These are phyloP conservation scores for Mucor plumbeus DNA, from an alignment of 371 early-diverging fungal species.

Conservation along the genomic window DNA sequence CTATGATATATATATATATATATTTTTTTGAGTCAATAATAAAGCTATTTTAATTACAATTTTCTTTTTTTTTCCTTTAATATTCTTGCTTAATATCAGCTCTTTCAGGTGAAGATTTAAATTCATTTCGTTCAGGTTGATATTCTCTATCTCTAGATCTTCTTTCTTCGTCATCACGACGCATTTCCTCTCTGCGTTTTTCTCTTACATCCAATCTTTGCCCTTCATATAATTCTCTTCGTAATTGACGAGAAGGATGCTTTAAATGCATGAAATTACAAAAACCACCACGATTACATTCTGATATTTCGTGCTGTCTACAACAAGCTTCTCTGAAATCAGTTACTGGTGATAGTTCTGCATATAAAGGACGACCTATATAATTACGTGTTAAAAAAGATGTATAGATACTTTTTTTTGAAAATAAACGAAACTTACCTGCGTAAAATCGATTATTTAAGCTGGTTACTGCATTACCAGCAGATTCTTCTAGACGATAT, in stretches of 20 bases:
- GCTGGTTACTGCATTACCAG: conserved; percentile 87
- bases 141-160: conserved; percentile 33
- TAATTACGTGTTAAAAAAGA: neutral
- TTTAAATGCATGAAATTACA: conserved; percentile 99
- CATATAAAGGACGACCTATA: conserved; percentile 88
- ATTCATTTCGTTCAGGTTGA: conserved; percentile 18
- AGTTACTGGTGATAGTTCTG: conserved; percentile 95
- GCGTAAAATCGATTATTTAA: conserved; percentile 96
- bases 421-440: conserved; percentile 48
- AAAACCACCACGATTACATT: conserved; percentile 95
- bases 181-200: conserved; percentile 49
- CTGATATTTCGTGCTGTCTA: conserved; percentile 92
- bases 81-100: conserved; percentile 10
- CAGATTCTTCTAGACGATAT: conserved; percentile 90
- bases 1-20: neutral
- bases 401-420: neutral
- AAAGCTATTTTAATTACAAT: neutral
- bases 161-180: conserved; percentile 41
- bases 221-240: conserved; percentile 80
- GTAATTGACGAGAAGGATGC: conserved; percentile 74
- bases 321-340: conserved; percentile 98
- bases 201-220: conserved; percentile 73
- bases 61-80: neutral
- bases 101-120: conserved; percentile 8
- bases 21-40: neutral